Percentiles rank a stretch among this genome's conserved stretches.
Conservation (phyloP, 176 grass and related monocot genomes). For the Ampelocalamus luodianensis region DNA sequence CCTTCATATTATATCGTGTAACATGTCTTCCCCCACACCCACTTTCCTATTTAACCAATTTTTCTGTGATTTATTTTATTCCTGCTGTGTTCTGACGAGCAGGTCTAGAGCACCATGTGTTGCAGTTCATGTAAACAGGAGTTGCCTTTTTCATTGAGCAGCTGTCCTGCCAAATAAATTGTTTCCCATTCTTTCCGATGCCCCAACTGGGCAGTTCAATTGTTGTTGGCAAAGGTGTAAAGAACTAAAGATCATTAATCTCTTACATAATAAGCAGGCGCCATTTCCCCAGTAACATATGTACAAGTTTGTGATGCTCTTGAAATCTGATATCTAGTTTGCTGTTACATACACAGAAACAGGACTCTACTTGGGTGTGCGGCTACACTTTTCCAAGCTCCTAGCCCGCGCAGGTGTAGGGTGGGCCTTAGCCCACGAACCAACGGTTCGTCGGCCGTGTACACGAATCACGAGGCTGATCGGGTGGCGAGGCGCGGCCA, state of each 20-base stretch:
- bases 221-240: constrained; percentile 47
- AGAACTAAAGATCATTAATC: constrained; percentile 43
- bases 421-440: not conserved
- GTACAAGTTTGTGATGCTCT: not conserved
- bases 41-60: constrained; percentile 11
- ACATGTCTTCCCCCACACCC: constrained; percentile 18
- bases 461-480: not conserved
- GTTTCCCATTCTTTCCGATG: constrained; percentile 22
- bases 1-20: constrained; percentile 1
- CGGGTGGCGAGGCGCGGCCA: not conserved
- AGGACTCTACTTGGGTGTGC: not conserved
- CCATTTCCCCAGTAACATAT: not conserved
- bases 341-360: not conserved
- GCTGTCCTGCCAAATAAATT: constrained; percentile 39
- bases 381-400: not conserved
- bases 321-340: not conserved
- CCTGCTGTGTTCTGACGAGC: constrained; percentile 24
- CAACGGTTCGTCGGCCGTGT: not conserved
- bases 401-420: not conserved
- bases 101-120: constrained; percentile 33
- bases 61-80: constrained; percentile 33
- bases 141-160: constrained; percentile 56
- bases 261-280: constrained; percentile 31
- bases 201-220: constrained; percentile 10
- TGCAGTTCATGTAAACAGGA: constrained; percentile 60